Evolutionary conservation across 768 basidiomycete genomes (phyloP).

Genomic region (Lactarius pseudohatsudake): DNA sequence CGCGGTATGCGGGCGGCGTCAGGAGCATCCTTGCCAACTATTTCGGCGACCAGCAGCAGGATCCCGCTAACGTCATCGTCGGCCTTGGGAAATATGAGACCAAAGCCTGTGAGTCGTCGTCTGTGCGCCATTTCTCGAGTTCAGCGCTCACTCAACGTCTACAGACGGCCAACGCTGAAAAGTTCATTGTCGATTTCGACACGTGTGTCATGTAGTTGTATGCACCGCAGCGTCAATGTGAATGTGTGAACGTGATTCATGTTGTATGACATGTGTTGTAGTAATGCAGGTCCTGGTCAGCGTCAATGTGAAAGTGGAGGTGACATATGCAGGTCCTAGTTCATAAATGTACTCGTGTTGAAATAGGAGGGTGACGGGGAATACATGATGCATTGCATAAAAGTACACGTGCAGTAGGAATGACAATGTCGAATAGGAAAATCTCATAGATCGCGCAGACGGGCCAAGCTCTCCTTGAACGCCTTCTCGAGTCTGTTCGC

Average conservation of each 20-base stretch:
- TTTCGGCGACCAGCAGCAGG: constrained; percentile 60
- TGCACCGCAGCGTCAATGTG: background rate
- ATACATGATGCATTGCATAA: constrained; percentile 22
- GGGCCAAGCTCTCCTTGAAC: constrained; percentile 53
- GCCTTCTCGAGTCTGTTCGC: constrained; percentile 83
- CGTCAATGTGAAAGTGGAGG: background rate
- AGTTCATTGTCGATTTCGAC: background rate
- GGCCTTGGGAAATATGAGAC: constrained; percentile 43
- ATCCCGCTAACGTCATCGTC: constrained; percentile 80
- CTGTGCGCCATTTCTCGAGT: background rate
- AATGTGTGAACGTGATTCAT: background rate
- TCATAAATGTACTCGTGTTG: background rate
- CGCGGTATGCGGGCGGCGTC: constrained; percentile 75
- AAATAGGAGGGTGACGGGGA: background rate
- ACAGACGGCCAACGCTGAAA: constrained; percentile 56
- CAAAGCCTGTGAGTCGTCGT: constrained; percentile 44
- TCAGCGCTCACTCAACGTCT: constrained; percentile 7
- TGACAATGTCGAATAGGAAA: background rate
- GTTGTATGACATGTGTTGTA: background rate
- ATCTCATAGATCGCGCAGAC: constrained; percentile 25
- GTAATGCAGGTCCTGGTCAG: background rate
- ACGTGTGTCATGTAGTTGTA: background rate
- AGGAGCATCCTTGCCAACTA: constrained; percentile 73
- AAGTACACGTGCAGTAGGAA: constrained; percentile 26
- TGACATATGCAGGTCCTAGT: background rate